A percentile compares a stretch with the other conserved stretches of the same genome.
Evolutionary conservation across 2,329 filamentous ascomycete species (phyloP).

Genomic region (Colletotrichum cuscutae): DNA sequence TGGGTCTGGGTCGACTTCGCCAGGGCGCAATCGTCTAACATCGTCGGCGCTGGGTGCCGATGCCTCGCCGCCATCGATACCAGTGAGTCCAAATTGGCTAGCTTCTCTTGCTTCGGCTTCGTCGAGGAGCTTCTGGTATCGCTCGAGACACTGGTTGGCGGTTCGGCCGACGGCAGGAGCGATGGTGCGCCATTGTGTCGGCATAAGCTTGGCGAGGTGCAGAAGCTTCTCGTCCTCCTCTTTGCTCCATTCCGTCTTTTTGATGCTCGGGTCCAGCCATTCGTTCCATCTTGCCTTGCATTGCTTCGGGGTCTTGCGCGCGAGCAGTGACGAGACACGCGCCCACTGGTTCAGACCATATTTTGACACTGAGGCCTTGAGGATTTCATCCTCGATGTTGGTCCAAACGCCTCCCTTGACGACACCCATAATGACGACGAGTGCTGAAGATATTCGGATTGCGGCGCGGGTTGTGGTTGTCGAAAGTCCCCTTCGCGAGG

Average conservation of each 20-base stretch:
- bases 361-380: conserved; percentile 94
- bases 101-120: conserved; percentile 93
- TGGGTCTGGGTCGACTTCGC: conserved; percentile 96
- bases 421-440: conserved; percentile 67
- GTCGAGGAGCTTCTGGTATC: conserved; percentile 95
- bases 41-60: conserved; percentile 92
- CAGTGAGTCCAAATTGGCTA: conserved; percentile 83
- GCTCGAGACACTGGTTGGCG: conserved; percentile 95
- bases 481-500: conserved; percentile 21
- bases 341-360: conserved; percentile 98
- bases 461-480: background rate
- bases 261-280: conserved; percentile 97
- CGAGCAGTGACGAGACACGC: conserved; percentile 94
- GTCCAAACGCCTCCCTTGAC: conserved; percentile 82
- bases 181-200: conserved; percentile 98
- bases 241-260: conserved; percentile 98
- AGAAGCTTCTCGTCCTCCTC: conserved; percentile 98
- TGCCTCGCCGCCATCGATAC: conserved; percentile 87
- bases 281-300: conserved; percentile 99
- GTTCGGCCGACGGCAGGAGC: conserved; percentile 96
- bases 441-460: background rate
- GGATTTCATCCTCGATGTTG: conserved; percentile 91
- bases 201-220: conserved; percentile 97
- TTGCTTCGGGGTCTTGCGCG: conserved; percentile 97
- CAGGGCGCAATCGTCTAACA: conserved; percentile 86